phyloP scores from a whole-genome alignment of 805 yeast genomes.

The Zygotorulaspora sp. region DNA sequence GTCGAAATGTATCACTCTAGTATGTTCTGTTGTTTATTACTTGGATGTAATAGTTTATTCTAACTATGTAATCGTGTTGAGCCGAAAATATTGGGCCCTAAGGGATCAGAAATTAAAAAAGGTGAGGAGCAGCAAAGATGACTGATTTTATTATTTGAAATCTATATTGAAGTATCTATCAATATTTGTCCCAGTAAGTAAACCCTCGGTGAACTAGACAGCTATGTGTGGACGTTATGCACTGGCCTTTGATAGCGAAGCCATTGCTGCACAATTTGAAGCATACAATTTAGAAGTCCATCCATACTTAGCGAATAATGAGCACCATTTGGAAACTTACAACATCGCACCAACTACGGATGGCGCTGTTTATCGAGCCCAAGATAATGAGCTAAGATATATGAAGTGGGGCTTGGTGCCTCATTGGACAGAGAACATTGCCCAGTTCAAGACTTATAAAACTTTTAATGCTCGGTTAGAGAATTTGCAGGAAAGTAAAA shows the following conservation, averaged over 20 bases:
- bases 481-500: slow-evolving; percentile 41
- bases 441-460: slow-evolving; percentile 37
- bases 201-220: no score
- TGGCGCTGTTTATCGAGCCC: slow-evolving; percentile 39
- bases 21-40: no score
- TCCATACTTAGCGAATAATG: slow-evolving; percentile 15
- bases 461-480: slow-evolving; percentile 77
- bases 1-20: no score
- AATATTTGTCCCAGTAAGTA: no score
- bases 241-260: slow-evolving; percentile 34
- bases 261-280: slow-evolving; percentile 17
- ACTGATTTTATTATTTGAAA: no score
- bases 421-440: slow-evolving; percentile 46
- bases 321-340: slow-evolving; percentile 36
- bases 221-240: slow-evolving; percentile 65
- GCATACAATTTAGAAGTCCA: slow-evolving; percentile 16
- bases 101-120: no score
- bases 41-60: no score
- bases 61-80: no score
- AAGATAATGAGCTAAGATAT: slow-evolving; percentile 36
- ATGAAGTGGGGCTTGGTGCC: slow-evolving; percentile 87
- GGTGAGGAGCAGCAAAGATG: no score
- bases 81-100: no score
- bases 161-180: no score
- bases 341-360: slow-evolving; percentile 59